Percentiles rank a stretch among this genome's conserved stretches.
phyloP scores from a whole-genome alignment of 768 basidiomycete genomes.

The Porpolomopsis calyptriformis region DNA sequence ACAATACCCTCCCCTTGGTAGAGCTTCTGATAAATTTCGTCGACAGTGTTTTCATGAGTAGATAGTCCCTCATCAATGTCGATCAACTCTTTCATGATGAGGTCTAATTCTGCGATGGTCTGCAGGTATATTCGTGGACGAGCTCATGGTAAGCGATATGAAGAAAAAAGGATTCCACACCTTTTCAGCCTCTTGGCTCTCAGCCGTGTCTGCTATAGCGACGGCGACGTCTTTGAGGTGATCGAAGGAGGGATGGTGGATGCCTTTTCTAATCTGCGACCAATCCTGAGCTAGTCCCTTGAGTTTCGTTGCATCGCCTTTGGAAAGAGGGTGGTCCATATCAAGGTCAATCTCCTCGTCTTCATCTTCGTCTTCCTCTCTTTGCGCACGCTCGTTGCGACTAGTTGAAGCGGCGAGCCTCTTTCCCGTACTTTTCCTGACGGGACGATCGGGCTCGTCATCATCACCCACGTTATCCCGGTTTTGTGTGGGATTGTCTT shows the following conservation, averaged over 20 bases:
- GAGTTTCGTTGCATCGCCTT: conserved; percentile 40
- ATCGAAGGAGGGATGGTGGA: conserved; percentile 31
- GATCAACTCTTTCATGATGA: conserved; percentile 55
- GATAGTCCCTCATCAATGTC: conserved; percentile 56
- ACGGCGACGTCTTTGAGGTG: conserved; percentile 43
- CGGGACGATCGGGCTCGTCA: conserved; percentile 29
- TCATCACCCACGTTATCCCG: conserved; percentile 31
- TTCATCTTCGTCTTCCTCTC: conserved; percentile 33
- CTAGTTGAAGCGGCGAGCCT: conserved; percentile 15
- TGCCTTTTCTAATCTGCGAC: conserved; percentile 40
- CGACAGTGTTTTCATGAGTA: conserved; percentile 42
- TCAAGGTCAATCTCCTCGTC: conserved; percentile 49
- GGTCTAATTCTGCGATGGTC: conserved; percentile 52
- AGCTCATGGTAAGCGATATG: neutral
- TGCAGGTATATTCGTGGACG: conserved; percentile 18
- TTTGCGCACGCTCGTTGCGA: conserved; percentile 14
- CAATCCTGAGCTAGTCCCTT: conserved; percentile 54
- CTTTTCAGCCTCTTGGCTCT: conserved; percentile 40
- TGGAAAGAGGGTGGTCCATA: conserved; percentile 54
- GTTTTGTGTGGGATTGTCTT: conserved; percentile 30
- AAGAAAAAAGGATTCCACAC: conserved; percentile 24
- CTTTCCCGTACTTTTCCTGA: conserved; percentile 25
- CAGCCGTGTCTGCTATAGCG: conserved; percentile 52
- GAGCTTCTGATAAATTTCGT: conserved; percentile 46
- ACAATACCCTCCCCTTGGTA: conserved; percentile 51